Percentiles rank a stretch among this genome's conserved stretches.
These are phyloP conservation scores for Gastrolobium villosum DNA, from an alignment of 306 rosid genomes.

Conservation along the genomic window DNA sequence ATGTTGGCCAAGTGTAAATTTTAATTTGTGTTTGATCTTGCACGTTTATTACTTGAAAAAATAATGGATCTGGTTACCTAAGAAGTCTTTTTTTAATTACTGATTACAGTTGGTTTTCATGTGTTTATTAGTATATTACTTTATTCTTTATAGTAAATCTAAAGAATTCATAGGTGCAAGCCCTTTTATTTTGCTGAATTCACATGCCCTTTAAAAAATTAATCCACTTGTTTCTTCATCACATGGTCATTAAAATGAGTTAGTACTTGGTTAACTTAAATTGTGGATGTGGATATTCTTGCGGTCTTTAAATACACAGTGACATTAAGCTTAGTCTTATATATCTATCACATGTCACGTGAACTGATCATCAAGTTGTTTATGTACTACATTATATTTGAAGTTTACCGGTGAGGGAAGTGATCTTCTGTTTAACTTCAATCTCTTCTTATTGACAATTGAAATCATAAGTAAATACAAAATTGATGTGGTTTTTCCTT, in stretches of 20 bases:
- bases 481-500: not conserved
- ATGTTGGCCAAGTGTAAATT: conserved; percentile 23
- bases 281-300: not conserved
- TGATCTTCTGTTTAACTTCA: no score
- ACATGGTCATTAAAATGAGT: conserved; percentile 30
- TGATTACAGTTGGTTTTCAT: conserved; percentile 25
- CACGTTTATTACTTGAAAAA: conserved; percentile 12
- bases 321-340: conserved; percentile 6
- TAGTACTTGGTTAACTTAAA: conserved; percentile 31
- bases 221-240: conserved; percentile 16
- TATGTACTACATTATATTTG: not conserved
- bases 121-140: not conserved
- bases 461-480: not conserved
- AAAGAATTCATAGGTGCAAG: conserved; percentile 4
- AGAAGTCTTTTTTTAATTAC: conserved; percentile 39
- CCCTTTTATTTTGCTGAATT: conserved; percentile 4
- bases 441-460: not conserved
- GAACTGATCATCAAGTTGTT: not conserved
- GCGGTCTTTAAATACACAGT: not conserved
- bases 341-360: not conserved
- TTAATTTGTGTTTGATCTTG: not conserved
- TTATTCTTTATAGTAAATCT: not conserved
- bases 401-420: not conserved
- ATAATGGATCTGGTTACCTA: conserved; percentile 8
- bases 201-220: conserved; percentile 12